These are phyloP conservation scores for Flaveria linearis DNA, from an alignment of 129 eudicot species.

Conservation along the genomic window DNA sequence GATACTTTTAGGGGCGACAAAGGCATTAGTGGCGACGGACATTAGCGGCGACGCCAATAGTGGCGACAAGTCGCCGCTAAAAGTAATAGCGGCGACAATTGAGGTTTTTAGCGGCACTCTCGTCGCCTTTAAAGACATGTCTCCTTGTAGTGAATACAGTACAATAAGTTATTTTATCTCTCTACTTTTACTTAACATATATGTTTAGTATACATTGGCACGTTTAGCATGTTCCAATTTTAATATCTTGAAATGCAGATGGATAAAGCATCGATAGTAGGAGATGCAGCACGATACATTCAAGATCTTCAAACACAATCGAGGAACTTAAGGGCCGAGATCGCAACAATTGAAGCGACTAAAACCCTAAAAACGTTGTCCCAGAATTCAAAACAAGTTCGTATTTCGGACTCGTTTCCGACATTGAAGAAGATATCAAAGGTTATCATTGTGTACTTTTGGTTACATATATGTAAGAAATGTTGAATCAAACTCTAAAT, in stretches of 20 bases:
- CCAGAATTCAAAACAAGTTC: constrained; percentile 26
- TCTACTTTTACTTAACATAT: no score
- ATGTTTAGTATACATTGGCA: no score
- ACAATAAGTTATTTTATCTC: no score
- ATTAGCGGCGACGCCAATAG: no score
- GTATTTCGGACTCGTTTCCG: constrained; percentile 10
- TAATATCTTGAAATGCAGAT: constrained; percentile 41
- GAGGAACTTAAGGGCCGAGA: constrained; percentile 54
- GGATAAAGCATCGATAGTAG: constrained; percentile 90
- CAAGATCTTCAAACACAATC: constrained; percentile 73
- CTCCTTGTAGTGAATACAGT: no score
- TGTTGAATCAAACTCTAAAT: background rate
- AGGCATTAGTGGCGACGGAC: no score
- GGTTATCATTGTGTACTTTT: constrained; percentile 36
- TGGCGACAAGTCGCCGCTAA: no score
- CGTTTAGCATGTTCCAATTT: no score
- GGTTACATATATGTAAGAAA: background rate
- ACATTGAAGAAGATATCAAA: constrained; percentile 44
- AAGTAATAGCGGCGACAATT: no score
- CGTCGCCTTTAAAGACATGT: no score
- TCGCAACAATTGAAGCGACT: constrained; percentile 54
- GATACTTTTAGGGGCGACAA: no score
- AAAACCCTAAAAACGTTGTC: constrained; percentile 20
- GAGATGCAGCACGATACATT: constrained; percentile 72
- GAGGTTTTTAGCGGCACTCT: no score